Evolutionary conservation across 805 yeast species (phyloP).

Genomic region (Yarrowia sp.): DNA sequence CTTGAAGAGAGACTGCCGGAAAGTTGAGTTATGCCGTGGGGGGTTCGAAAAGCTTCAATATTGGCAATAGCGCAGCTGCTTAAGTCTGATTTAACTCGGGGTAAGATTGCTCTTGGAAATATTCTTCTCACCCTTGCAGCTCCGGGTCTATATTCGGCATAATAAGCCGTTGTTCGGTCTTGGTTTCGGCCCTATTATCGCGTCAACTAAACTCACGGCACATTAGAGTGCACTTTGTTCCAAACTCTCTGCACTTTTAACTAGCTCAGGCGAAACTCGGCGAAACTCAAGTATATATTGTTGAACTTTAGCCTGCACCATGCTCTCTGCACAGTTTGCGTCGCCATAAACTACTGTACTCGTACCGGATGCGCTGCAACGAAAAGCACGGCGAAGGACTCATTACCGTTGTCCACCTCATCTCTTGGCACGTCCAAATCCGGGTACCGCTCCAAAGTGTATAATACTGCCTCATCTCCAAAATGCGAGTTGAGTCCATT

Average conservation of each 20-base stretch:
- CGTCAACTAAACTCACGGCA: neutral
- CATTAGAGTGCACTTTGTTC: conserved; percentile 11
- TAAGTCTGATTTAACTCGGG: neutral
- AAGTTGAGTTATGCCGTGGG: conserved; percentile 5
- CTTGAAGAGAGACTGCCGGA: conserved; percentile 1
- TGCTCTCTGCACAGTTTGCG: conserved; percentile 1
- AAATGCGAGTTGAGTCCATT: neutral
- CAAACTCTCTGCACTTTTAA: conserved; percentile 12
- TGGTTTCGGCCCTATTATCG: conserved; percentile 4
- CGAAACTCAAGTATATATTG: neutral
- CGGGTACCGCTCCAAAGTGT: neutral
- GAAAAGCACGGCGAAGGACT: neutral
- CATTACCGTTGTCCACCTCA: conserved; percentile 5
- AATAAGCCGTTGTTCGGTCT: neutral
- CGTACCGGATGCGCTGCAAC: neutral
- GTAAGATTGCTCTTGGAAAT: neutral
- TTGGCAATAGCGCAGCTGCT: too few relatives aligned
- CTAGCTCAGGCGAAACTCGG: neutral
- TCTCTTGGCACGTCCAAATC: conserved; percentile 19
- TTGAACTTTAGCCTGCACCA: conserved; percentile 4
- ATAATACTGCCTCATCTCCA: neutral
- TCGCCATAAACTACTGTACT: neutral
- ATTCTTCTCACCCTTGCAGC: neutral
- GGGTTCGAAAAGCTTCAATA: too few relatives aligned
- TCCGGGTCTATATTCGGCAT: neutral